Conservation (phyloP, 768 basidiomycete genomes). For the Lepiota brunneoincarnata region DNA sequence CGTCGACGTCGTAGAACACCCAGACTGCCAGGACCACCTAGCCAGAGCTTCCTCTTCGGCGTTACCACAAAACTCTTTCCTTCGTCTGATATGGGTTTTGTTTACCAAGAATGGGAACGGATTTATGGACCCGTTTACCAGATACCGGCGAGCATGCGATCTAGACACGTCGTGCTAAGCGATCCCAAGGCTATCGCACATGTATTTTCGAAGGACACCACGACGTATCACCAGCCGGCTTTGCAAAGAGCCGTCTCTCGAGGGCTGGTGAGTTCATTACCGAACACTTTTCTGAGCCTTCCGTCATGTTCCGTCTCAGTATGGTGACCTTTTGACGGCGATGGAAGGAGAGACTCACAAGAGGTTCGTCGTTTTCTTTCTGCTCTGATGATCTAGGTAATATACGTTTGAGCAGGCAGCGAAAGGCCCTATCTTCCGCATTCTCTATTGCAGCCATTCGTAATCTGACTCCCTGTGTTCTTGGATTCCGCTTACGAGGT, state of each 20-base stretch:
- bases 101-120: constrained; percentile 45
- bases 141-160: constrained; percentile 33
- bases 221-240: constrained; percentile 38
- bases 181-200: constrained; percentile 52
- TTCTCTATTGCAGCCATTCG: constrained; percentile 51
- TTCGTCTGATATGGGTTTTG: constrained; percentile 22
- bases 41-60: constrained; percentile 40
- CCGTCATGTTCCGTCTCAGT: constrained; percentile 18
- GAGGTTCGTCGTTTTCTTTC: constrained; percentile 26
- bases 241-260: constrained; percentile 31
- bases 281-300: background rate
- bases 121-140: constrained; percentile 45
- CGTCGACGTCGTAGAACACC: no score
- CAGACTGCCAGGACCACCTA: constrained; percentile 32
- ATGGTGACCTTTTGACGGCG: constrained; percentile 36
- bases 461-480: constrained; percentile 41
- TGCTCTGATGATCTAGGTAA: background rate
- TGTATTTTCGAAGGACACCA: constrained; percentile 49
- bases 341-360: constrained; percentile 44
- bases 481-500: constrained; percentile 52
- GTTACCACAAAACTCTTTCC: constrained; percentile 22
- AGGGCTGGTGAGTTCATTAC: constrained; percentile 27
- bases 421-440: constrained; percentile 47
- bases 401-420: constrained; percentile 31
- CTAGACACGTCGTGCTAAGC: constrained; percentile 30